phyloP scores from a whole-genome alignment of 2,329 filamentous ascomycete genomes.

The Fonsecaea multimorphosa region DNA sequence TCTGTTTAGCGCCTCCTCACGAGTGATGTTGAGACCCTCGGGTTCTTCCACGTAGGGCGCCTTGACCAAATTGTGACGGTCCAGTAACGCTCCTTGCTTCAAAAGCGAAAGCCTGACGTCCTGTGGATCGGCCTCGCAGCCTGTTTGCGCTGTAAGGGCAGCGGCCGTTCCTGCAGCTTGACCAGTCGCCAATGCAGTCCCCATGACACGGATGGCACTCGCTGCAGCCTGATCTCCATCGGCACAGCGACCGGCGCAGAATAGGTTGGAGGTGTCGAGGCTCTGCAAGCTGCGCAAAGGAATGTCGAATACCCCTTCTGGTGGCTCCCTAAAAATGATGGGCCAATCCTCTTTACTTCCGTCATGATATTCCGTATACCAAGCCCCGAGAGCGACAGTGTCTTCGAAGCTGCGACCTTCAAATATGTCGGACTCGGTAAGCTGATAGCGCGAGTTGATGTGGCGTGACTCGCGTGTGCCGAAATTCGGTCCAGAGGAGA shows the following conservation, averaged over 20 bases:
- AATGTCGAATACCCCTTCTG: conserved; percentile 21
- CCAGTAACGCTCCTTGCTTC: conserved; percentile 18
- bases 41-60: conserved; percentile 18
- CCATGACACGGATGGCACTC: conserved; percentile 25
- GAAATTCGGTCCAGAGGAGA: conserved; percentile 25
- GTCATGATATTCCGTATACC: conserved; percentile 25
- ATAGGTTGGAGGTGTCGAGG: conserved; percentile 22
- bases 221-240: conserved; percentile 20
- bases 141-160: conserved; percentile 4
- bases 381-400: conserved; percentile 18
- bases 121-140: not conserved
- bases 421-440: conserved; percentile 22
- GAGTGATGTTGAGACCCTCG: conserved; percentile 15
- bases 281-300: conserved; percentile 14
- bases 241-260: conserved; percentile 20
- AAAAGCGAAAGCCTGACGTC: not conserved
- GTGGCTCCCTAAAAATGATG: conserved; percentile 10
- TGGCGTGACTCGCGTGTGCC: conserved; percentile 26
- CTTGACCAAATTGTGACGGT: conserved; percentile 12
- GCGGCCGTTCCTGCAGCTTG: conserved; percentile 18
- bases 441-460: conserved; percentile 19
- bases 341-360: conserved; percentile 18
- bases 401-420: conserved; percentile 12
- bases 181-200: conserved; percentile 21
- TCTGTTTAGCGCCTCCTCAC: conserved; percentile 11